Percentiles rank a stretch among this genome's conserved stretches.
These are phyloP conservation scores for Backusella luteola DNA, from an alignment of 192 early-diverging fungal genomes.

Conservation along the genomic window DNA sequence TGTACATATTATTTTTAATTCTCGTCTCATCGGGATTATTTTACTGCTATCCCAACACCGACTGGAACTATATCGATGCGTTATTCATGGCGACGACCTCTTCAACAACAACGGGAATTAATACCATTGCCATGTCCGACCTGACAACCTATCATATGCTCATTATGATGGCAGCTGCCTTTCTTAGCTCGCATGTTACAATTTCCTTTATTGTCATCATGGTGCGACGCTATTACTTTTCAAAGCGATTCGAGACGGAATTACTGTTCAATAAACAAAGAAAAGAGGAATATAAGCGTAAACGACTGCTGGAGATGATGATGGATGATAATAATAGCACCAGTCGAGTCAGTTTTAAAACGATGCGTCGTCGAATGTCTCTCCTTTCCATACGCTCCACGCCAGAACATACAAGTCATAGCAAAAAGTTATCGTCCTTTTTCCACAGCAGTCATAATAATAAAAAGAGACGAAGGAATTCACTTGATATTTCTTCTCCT, in stretches of 20 bases:
- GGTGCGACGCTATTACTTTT: conserved; percentile 31
- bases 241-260: conserved; percentile 26
- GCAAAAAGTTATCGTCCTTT: not conserved
- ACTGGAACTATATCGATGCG: conserved; percentile 28
- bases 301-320: not conserved
- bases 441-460: not conserved
- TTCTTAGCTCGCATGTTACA: conserved; percentile 25
- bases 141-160: conserved; percentile 27
- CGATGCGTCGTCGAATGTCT: conserved; percentile 9
- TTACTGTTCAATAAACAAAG: conserved; percentile 17
- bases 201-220: conserved; percentile 23
- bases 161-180: conserved; percentile 17
- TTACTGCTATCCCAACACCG: conserved; percentile 22
- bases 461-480: not conserved
- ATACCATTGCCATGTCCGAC: conserved; percentile 26
- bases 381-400: conserved; percentile 4
- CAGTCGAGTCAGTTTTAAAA: not conserved
- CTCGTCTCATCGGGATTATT: conserved; percentile 27
- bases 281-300: conserved; percentile 6
- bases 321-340: not conserved
- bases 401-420: not conserved
- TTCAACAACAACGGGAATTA: conserved; percentile 31
- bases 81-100: conserved; percentile 28
- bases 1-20: conserved; percentile 20
- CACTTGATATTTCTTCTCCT: not conserved